Percentiles rank a stretch among this genome's conserved stretches.
phyloP scores from a whole-genome alignment of 371 early-diverging fungal genomes.

The Ordospora colligata region DNA sequence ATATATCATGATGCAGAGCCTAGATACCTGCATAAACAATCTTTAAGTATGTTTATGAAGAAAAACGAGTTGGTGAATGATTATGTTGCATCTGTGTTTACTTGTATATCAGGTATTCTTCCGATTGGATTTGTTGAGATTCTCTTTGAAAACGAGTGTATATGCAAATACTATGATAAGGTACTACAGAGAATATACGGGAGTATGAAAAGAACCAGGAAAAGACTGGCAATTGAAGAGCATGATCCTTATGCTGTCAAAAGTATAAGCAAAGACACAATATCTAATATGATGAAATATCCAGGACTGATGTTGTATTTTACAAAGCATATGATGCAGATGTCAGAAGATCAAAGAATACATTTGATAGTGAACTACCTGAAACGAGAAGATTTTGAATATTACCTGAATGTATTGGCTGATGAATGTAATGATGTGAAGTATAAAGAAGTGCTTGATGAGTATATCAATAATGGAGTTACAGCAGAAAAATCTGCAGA shows the following conservation, averaged over 20 bases:
- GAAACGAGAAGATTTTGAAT: slow-evolving; percentile 6
- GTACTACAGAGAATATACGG: background rate
- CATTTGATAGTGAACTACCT: slow-evolving; percentile 1
- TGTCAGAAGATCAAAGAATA: background rate
- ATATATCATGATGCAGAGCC: background rate
- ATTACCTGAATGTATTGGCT: slow-evolving; percentile 1
- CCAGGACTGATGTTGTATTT: background rate
- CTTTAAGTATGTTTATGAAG: background rate
- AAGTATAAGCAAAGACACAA: background rate
- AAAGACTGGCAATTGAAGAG: background rate
- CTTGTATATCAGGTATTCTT: background rate
- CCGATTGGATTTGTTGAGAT: slow-evolving; percentile 6
- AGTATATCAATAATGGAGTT: slow-evolving; percentile 4
- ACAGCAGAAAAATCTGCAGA: background rate
- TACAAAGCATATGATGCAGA: background rate
- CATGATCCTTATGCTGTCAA: background rate
- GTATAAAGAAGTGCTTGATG: background rate
- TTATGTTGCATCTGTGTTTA: background rate
- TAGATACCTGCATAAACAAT: background rate
- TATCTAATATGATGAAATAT: background rate
- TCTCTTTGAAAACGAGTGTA: background rate
- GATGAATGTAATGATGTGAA: background rate
- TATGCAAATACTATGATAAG: background rate
- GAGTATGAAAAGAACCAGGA: background rate
- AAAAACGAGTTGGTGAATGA: slow-evolving; percentile 3